Conservation (phyloP, 192 early-diverging fungal genomes). For the Dissophora globulifera region DNA sequence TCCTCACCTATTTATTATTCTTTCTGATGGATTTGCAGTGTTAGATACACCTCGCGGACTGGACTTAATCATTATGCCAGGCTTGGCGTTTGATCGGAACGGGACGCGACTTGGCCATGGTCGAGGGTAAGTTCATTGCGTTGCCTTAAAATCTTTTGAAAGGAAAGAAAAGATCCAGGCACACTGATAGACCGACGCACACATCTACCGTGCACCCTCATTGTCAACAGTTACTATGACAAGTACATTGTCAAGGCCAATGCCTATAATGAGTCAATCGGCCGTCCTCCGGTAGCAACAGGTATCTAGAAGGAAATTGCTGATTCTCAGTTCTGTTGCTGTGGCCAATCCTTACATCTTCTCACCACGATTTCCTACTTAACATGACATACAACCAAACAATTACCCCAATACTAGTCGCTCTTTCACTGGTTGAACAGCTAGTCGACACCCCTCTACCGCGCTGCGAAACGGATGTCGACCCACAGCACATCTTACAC, state of each 20-base stretch:
- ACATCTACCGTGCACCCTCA: too few relatives aligned
- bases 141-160: not conserved
- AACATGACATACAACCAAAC: not conserved
- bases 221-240: slow-evolving; percentile 65
- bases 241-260: slow-evolving; percentile 57
- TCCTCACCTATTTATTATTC: not conserved
- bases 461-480: slow-evolving; percentile 44
- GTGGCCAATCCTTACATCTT: not conserved
- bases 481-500: slow-evolving; percentile 38
- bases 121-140: slow-evolving; percentile 71
- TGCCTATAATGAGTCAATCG: slow-evolving; percentile 30
- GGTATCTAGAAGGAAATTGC: too few relatives aligned
- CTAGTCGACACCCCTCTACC: slow-evolving; percentile 49
- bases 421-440: slow-evolving; percentile 58
- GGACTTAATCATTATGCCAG: slow-evolving; percentile 72
- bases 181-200: too few relatives aligned
- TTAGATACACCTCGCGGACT: slow-evolving; percentile 59
- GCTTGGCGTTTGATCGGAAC: slow-evolving; percentile 67
- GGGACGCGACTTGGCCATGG: slow-evolving; percentile 72
- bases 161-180: not conserved
- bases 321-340: too few relatives aligned
- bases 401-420: too few relatives aligned
- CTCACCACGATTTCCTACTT: not conserved
- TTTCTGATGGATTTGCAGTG: slow-evolving; percentile 34
- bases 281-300: slow-evolving; percentile 41